Conservation (phyloP, 257 asterid genomes). For the Solanum chilense region DNA sequence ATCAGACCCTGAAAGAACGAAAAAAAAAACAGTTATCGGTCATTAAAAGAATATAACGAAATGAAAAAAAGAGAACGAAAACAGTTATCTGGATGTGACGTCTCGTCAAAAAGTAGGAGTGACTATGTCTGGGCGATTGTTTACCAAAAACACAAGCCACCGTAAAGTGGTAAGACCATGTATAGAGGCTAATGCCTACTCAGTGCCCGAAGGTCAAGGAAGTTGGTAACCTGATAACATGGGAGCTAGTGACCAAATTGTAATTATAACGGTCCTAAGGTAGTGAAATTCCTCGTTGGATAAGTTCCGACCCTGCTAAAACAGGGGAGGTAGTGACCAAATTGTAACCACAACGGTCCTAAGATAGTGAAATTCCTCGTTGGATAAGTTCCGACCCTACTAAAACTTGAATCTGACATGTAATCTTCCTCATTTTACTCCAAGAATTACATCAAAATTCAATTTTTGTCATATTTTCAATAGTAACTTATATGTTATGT, state of each 20-base stretch:
- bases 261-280: neutral
- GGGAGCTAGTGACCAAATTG: neutral
- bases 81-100: neutral
- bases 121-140: too few species aligned
- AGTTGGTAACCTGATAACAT: neutral
- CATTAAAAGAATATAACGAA: too few species aligned
- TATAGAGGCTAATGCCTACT: neutral
- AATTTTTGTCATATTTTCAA: neutral
- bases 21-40: neutral
- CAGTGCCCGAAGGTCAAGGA: neutral
- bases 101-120: neutral
- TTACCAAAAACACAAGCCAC: neutral
- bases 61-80: too few species aligned
- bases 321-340: neutral
- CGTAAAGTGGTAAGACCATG: neutral
- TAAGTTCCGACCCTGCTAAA: neutral
- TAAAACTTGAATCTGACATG: neutral
- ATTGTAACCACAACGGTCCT: neutral
- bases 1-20: slow-evolving; percentile 45
- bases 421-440: neutral
- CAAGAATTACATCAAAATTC: neutral
- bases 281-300: neutral
- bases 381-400: neutral
- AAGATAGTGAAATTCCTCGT: neutral
- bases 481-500: neutral